Evolutionary conservation across 148 eudicot species (phyloP).

Genomic region (Fallopia convolvulus): DNA sequence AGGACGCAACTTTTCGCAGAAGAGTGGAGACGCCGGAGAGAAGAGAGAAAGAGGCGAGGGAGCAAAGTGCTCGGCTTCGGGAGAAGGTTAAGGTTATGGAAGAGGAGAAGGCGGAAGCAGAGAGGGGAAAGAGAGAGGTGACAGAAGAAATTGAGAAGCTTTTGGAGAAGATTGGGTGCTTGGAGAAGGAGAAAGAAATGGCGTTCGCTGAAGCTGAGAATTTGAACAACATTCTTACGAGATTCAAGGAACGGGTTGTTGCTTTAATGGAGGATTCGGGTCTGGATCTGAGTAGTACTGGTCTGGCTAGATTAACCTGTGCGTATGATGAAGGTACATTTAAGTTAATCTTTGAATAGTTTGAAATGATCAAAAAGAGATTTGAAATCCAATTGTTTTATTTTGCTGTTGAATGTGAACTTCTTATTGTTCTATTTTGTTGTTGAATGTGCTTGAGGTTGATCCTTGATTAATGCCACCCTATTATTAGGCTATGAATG

Average conservation of each 20-base stretch:
- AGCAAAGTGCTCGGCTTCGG: not conserved
- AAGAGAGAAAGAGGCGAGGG: not conserved
- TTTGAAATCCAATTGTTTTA: not conserved
- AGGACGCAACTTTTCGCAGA: not conserved
- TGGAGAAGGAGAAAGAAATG: slow-evolving; percentile 1
- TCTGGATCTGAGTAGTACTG: not conserved
- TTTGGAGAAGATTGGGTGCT: slow-evolving; percentile 1
- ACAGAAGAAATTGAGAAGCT: not conserved
- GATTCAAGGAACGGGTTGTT: not conserved
- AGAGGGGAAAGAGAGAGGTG: not conserved
- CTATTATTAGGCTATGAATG: not conserved
- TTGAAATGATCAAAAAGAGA: not conserved
- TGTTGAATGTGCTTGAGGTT: not conserved
- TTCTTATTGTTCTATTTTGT: not conserved
- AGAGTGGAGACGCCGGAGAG: not conserved
- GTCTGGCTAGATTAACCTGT: not conserved
- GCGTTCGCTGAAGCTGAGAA: not conserved
- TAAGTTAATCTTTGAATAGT: not conserved
- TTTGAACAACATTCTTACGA: not conserved
- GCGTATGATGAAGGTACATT: slow-evolving; percentile 1
- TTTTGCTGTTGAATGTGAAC: not conserved
- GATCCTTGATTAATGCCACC: not conserved
- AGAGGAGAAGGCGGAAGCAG: not conserved
- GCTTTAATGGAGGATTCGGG: not conserved
- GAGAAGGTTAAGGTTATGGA: not conserved